Evolutionary conservation across 257 asterid species (phyloP), one percentile per base, ranked within the genome.

Genomic region (Nicotiana sylvestris): DNA sequence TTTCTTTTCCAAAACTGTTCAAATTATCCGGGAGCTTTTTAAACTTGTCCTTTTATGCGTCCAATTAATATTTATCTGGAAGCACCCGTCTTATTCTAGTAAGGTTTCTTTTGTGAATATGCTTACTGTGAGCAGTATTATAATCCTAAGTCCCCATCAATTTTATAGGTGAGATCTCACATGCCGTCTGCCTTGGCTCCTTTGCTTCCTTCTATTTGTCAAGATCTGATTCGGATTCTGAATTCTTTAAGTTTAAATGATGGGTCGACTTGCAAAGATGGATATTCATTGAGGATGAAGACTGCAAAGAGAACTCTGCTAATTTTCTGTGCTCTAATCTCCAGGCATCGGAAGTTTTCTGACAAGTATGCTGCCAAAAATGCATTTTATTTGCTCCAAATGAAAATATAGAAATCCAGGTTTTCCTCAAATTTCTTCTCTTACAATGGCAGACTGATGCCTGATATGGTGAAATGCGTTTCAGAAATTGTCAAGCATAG

Each of bases 171-270:
- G 85, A 81, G 89, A 64, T 88, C 91, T 68, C 91, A 88, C 80
- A 82, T 88, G 91, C 89, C 91, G 8, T 83, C 86, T 77, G 86
- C 89, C 83, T 82, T 88, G 86, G 86, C 85, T 82, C 87, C 89
- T 69, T 35, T 76, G 37, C 86, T 88, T 80, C 87, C 87, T 67
- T 82, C 89, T 66, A 78, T 86, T 82, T 88, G 89, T 81, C 80
- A 76, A 17, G 87, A 88, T 84, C 89, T 88, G 30, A 37, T 84
- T 74, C 60, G 35, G 70, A 51, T 88, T 77, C 83, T 88, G 83
- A 86, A 53, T 88, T 88, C 86, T 80, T 21, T 84, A 84, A 76
- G 84, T 27, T 85, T 88, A 77, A 85, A 88, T 62, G 82, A 81
- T 76, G 84, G 83, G 55, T 67, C 33, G 67, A 77, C 84, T 68